Evolutionary conservation across 352 stramenopile species (phyloP).

Genomic region (Phytophthora colocasiae): DNA sequence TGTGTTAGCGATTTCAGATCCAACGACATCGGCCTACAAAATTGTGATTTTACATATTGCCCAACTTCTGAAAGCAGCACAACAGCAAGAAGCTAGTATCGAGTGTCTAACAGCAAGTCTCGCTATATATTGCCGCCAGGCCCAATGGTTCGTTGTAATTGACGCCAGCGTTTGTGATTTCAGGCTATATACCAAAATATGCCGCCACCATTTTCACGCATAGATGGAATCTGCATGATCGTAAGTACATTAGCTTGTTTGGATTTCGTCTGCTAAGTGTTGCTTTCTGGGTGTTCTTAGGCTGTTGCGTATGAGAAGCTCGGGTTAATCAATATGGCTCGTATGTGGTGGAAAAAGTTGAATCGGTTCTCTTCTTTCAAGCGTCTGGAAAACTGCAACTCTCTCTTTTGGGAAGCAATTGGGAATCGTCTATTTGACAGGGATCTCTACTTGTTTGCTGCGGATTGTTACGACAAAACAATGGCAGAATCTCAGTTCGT

Average conservation of each 20-base stretch:
- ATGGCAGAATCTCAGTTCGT: constrained; percentile 1
- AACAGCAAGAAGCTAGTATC: constrained; percentile 42
- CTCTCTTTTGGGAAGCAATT: constrained; percentile 20
- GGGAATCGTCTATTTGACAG: constrained; percentile 38
- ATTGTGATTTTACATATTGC: constrained; percentile 45
- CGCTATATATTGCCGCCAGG: background rate
- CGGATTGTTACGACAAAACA: constrained; percentile 38
- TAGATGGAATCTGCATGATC: constrained; percentile 55
- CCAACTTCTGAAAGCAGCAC: constrained; percentile 46
- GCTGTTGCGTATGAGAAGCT: constrained; percentile 47
- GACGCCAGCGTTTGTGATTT: background rate
- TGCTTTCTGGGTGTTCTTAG: constrained; percentile 18
- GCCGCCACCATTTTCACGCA: constrained; percentile 49
- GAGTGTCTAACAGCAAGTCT: constrained; percentile 44
- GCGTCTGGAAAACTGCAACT: background rate
- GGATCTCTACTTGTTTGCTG: constrained; percentile 47
- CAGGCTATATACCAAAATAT: constrained; percentile 56
- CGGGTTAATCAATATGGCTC: constrained; percentile 11
- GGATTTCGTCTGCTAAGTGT: background rate
- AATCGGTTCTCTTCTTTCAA: background rate
- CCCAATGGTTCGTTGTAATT: too few species aligned
- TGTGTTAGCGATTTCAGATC: constrained; percentile 47
- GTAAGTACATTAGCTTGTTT: constrained; percentile 28
- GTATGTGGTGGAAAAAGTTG: constrained; percentile 54
- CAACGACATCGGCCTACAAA: constrained; percentile 35